phyloP scores from a whole-genome alignment of 192 early-diverging fungal species.

The Podila verticillata region DNA sequence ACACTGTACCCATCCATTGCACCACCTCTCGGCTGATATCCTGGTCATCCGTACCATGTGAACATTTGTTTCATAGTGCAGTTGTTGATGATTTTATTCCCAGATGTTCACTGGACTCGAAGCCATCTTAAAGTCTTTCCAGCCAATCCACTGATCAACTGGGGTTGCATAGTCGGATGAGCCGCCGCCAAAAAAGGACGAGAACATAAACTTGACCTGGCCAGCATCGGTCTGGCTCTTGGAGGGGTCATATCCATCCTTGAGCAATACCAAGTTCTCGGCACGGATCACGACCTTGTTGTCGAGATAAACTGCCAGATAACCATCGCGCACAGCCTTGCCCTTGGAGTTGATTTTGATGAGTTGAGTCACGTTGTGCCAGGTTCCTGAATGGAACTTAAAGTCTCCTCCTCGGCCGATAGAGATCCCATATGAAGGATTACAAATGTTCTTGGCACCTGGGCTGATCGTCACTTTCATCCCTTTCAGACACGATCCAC shows the following conservation, averaged over 20 bases:
- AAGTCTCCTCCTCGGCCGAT: too few species aligned
- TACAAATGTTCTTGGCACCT: too few species aligned
- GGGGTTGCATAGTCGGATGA: conserved; percentile 3
- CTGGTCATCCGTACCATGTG: not conserved
- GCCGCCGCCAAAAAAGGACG: not conserved
- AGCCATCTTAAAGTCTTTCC: not conserved
- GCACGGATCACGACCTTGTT: not conserved
- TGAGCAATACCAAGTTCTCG: conserved; percentile 1
- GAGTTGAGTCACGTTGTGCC: conserved; percentile 19
- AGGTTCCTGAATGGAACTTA: conserved; percentile 26
- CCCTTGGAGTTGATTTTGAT: conserved; percentile 4
- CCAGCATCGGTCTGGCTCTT: too few species aligned
- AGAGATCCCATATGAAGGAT: too few species aligned
- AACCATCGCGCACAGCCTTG: conserved; percentile 1
- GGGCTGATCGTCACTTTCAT: too few species aligned
- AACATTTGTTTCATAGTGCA: too few species aligned
- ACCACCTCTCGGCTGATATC: conserved; percentile 3
- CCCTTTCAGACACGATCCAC: too few species aligned
- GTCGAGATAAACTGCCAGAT: conserved; percentile 2
- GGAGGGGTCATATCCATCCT: not conserved
- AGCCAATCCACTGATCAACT: not conserved
- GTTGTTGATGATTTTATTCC: too few species aligned
- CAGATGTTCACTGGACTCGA: not conserved
- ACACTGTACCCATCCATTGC: conserved; percentile 11
- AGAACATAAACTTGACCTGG: too few species aligned